Conservation (phyloP, 352 stramenopile species). For the Globisporangium solare region DNA sequence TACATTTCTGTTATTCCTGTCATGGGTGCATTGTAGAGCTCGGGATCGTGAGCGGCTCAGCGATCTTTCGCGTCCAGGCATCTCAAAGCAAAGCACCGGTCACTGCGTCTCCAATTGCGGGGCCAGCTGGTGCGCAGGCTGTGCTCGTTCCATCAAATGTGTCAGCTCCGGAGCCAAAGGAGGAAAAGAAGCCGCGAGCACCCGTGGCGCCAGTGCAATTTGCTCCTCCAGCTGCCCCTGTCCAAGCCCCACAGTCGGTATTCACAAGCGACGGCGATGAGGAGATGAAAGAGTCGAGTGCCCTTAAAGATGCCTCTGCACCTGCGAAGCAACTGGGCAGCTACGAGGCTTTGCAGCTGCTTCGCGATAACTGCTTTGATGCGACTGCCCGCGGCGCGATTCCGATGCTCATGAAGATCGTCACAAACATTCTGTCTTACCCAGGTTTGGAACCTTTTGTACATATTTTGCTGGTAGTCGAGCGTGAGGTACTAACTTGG, state of each 20-base stretch:
- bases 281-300: constrained; percentile 39
- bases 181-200: not conserved
- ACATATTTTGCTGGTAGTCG: not conserved
- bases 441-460: constrained; percentile 36
- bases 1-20: not conserved
- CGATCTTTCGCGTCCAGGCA: constrained; percentile 75
- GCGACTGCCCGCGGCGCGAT: constrained; percentile 53
- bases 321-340: constrained; percentile 25
- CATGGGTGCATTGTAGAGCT: constrained; percentile 38
- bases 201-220: not conserved
- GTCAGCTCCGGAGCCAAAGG: not conserved
- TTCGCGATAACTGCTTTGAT: constrained; percentile 78
- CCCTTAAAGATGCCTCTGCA: not conserved
- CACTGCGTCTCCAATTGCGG: not conserved
- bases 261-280: constrained; percentile 22
- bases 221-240: not conserved
- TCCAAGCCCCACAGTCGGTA: not conserved
- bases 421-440: constrained; percentile 79
- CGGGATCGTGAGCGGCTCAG: constrained; percentile 74
- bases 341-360: constrained; percentile 61
- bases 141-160: not conserved
- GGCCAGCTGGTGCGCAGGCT: not conserved
- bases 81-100: constrained; percentile 2
- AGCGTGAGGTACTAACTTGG: not conserved
- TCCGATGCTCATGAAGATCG: constrained; percentile 80